A percentile compares a stretch with the other conserved stretches of the same genome.
Evolutionary conservation across 768 basidiomycete genomes (phyloP).

Genomic region (Boletus eberwhitei): DNA sequence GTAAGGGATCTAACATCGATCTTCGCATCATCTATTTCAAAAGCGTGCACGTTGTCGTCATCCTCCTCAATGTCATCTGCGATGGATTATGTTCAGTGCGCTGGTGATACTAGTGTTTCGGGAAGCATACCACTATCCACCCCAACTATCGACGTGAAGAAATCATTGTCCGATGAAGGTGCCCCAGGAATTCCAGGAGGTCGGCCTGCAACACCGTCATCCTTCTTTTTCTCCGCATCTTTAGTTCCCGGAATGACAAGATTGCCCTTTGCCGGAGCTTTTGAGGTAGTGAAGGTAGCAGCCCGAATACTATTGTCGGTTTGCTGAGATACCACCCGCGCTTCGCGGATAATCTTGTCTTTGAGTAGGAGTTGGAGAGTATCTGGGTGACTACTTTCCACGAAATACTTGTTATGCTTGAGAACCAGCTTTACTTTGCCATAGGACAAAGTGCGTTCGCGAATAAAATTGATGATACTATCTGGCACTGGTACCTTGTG

Average conservation of each 20-base stretch:
- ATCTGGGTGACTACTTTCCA: conserved; percentile 94
- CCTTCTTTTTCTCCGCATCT: conserved; percentile 69
- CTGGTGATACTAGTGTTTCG: neutral
- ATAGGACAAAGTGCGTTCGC: conserved; percentile 91
- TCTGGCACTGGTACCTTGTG: conserved; percentile 87
- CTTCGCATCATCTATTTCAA: conserved; percentile 90
- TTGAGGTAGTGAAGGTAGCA: conserved; percentile 72
- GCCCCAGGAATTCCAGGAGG: conserved; percentile 28
- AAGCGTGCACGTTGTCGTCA: conserved; percentile 95
- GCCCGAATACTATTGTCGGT: conserved; percentile 75
- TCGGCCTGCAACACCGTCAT: conserved; percentile 43
- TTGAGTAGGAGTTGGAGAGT: conserved; percentile 85
- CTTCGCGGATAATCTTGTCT: conserved; percentile 81
- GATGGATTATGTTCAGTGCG: neutral
- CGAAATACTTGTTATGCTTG: conserved; percentile 96
- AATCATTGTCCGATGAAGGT: conserved; percentile 56
- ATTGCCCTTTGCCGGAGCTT: conserved; percentile 79
- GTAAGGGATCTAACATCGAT: conserved; percentile 68
- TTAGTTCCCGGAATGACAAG: conserved; percentile 85
- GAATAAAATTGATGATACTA: conserved; percentile 80
- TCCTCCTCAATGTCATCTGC: conserved; percentile 96
- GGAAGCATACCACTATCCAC: conserved; percentile 71
- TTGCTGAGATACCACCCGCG: conserved; percentile 68
- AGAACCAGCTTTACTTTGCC: conserved; percentile 98
- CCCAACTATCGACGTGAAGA: conserved; percentile 96